These are phyloP conservation scores for Mortierella sp. DNA, from an alignment of 371 early-diverging fungal genomes.

Conservation along the genomic window DNA sequence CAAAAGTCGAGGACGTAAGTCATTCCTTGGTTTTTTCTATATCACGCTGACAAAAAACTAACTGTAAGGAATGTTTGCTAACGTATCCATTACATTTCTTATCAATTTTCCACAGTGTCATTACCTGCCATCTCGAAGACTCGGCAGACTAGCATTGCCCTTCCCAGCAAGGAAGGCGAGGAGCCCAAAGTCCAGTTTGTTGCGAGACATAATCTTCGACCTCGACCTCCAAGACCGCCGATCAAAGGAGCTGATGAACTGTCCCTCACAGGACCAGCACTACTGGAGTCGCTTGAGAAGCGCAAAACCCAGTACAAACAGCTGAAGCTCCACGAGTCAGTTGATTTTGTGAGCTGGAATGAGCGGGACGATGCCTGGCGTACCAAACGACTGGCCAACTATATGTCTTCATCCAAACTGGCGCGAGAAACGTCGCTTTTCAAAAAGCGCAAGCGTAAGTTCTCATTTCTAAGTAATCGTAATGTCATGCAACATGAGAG, in stretches of 20 bases:
- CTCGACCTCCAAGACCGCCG: slow-evolving; percentile 17
- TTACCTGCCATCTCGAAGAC: slow-evolving; percentile 47
- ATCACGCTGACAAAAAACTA: neutral
- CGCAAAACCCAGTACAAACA: slow-evolving; percentile 48
- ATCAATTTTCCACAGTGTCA: slow-evolving; percentile 16
- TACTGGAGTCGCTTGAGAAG: slow-evolving; percentile 21
- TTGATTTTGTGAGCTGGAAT: slow-evolving; percentile 58
- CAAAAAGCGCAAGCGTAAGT: slow-evolving; percentile 57
- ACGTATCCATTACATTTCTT: neutral
- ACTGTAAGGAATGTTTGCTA: neutral
- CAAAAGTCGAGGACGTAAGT: slow-evolving; percentile 54
- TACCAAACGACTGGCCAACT: slow-evolving; percentile 41
- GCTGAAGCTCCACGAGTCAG: slow-evolving; percentile 29
- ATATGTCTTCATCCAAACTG: slow-evolving; percentile 42
- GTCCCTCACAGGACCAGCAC: neutral
- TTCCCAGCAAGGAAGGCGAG: slow-evolving; percentile 31
- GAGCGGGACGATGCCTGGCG: slow-evolving; percentile 58
- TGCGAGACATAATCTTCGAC: slow-evolving; percentile 45
- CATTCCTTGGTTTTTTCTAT: neutral
- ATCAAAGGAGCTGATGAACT: slow-evolving; percentile 12
- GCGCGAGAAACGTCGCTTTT: slow-evolving; percentile 53
- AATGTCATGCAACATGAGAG: neutral
- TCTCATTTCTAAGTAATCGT: neutral
- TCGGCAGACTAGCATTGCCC: slow-evolving; percentile 22
- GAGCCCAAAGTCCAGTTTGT: slow-evolving; percentile 34